phyloP scores from a whole-genome alignment of 164 flowering plant species.

The Cinnamomum chago region DNA sequence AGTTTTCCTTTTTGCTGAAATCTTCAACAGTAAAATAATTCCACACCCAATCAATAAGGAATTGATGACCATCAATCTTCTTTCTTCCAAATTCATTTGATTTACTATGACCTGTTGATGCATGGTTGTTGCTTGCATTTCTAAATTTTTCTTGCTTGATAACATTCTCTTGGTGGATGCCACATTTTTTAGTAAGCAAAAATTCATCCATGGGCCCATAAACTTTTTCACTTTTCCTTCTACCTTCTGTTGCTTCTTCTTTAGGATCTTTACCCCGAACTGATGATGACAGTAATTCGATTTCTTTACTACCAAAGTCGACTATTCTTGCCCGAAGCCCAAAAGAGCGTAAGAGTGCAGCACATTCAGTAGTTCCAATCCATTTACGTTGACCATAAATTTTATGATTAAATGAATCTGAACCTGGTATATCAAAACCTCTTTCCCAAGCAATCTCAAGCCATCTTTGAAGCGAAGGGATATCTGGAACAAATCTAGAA shows the following conservation, averaged over 20 bases:
- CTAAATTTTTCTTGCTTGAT: constrained; percentile 12
- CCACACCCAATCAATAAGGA: constrained; percentile 81
- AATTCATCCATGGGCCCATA: constrained; percentile 82
- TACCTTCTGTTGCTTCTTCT: constrained; percentile 14
- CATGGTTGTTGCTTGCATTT: background rate
- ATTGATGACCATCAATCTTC: constrained; percentile 42
- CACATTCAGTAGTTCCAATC: constrained; percentile 96
- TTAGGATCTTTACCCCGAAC: constrained; percentile 22
- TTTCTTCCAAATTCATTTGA: constrained; percentile 3
- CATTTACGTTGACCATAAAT: constrained; percentile 63
- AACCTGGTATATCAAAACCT: constrained; percentile 64
- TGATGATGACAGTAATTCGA: constrained; percentile 26
- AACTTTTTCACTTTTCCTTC: constrained; percentile 34
- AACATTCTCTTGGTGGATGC: constrained; percentile 5
- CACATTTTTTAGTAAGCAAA: constrained; percentile 23
- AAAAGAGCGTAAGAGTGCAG: constrained; percentile 79
- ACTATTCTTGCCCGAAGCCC: constrained; percentile 79
- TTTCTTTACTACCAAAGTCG: constrained; percentile 58
- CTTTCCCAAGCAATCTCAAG: constrained; percentile 89
- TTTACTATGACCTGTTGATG: background rate
- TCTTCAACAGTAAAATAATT: constrained; percentile 55
- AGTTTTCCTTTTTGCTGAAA: constrained; percentile 13
- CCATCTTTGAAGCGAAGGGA: constrained; percentile 79
- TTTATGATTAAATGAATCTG: constrained; percentile 46
- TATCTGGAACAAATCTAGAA: constrained; percentile 75